phyloP scores from a whole-genome alignment of 306 rosid species.

The Luffa acutangula region DNA sequence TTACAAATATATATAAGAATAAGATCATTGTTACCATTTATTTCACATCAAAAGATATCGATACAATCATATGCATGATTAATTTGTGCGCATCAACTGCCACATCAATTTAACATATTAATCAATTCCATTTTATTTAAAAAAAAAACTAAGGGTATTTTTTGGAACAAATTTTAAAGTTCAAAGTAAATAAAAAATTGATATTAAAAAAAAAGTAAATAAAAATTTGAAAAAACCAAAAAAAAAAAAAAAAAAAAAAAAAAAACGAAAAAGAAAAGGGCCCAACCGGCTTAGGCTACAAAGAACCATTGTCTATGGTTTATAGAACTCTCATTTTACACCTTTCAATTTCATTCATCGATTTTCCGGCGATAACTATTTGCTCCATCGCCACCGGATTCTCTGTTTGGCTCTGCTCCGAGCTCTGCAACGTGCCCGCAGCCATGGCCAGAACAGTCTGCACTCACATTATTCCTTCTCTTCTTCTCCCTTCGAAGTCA shows the following conservation, averaged over 20 bases:
- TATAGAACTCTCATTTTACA: background rate
- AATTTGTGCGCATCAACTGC: no score
- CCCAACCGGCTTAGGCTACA: background rate
- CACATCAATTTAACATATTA: no score
- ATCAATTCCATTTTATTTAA: no score
- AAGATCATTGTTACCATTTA: no score
- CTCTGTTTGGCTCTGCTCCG: background rate
- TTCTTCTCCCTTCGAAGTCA: conserved; percentile 55
- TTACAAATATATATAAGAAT: no score
- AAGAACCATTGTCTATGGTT: background rate
- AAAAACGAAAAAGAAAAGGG: background rate
- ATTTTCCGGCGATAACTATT: background rate
- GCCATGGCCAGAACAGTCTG: conserved; percentile 51
- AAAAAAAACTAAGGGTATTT: no score
- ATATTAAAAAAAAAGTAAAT: no score
- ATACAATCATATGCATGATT: no score
- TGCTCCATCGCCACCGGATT: background rate
- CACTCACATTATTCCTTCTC: conserved; percentile 32
- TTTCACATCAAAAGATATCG: no score
- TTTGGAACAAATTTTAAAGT: no score
- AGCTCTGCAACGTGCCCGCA: conserved; percentile 1
- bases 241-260: background rate
- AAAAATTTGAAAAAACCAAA: background rate
- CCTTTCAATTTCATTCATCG: background rate
- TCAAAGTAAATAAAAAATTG: no score